A percentile compares a stretch with the other conserved stretches of the same genome.
Conservation (phyloP, 768 basidiomycete genomes). For the Chalciporus piperatus region DNA sequence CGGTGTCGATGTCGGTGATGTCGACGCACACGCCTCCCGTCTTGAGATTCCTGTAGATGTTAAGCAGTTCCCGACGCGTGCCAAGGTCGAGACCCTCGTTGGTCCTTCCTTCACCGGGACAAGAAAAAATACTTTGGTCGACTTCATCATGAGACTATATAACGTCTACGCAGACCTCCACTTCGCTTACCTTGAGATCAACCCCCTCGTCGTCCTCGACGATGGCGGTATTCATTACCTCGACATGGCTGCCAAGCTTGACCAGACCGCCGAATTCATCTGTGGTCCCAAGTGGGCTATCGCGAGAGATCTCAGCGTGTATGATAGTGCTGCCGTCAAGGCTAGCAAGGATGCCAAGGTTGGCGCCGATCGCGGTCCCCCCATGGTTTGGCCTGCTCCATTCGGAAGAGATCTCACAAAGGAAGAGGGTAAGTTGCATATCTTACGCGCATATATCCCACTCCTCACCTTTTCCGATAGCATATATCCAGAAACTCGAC, state of each 20-base stretch:
- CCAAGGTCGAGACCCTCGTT: constrained; percentile 76
- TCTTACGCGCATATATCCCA: background rate
- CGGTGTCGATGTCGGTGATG: constrained; percentile 98
- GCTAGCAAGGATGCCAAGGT: constrained; percentile 46
- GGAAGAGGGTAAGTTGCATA: constrained; percentile 57
- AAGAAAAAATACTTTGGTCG: constrained; percentile 89
- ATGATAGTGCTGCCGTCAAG: constrained; percentile 45
- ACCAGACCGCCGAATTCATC: constrained; percentile 98
- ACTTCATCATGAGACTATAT: constrained; percentile 95
- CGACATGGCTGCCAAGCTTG: constrained; percentile 99
- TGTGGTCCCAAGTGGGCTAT: constrained; percentile 99
- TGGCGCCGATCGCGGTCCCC: constrained; percentile 91
- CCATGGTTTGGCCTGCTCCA: constrained; percentile 95
- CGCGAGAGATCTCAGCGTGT: constrained; percentile 83
- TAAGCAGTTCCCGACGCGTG: constrained; percentile 77
- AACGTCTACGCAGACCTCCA: constrained; percentile 98
- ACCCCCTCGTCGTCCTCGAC: constrained; percentile 94
- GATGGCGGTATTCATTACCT: constrained; percentile 84
- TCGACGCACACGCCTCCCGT: constrained; percentile 93
- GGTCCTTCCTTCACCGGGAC: constrained; percentile 69
- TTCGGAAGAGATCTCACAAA: constrained; percentile 98
- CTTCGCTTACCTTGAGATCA: constrained; percentile 99
- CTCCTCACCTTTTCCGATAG: constrained; percentile 29
- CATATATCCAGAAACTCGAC: constrained; percentile 98
- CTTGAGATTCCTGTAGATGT: constrained; percentile 72